These are phyloP conservation scores for Oryza brachyantha DNA, from an alignment of 176 grass and related monocot genomes.

Conservation along the genomic window DNA sequence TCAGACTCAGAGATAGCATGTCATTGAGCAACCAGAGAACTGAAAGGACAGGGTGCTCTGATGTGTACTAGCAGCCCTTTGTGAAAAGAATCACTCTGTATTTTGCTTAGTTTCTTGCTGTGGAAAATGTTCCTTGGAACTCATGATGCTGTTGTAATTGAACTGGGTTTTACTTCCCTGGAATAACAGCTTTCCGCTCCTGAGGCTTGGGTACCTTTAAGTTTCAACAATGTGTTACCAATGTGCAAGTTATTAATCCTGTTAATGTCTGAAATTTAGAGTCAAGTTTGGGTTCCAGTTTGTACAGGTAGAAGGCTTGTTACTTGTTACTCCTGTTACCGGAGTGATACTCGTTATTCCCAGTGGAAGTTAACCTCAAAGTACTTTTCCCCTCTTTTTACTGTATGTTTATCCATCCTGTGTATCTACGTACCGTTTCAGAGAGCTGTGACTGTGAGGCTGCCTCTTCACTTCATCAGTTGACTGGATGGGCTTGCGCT, in stretches of 20 bases:
- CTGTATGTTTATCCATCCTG: no score
- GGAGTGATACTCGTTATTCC: background rate
- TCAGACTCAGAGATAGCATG: background rate
- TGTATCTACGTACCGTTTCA: background rate
- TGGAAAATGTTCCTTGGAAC: background rate
- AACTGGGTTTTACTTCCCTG: conserved; percentile 20
- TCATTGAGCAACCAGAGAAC: background rate
- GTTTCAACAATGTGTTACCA: conserved; percentile 13
- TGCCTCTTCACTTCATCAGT: no score
- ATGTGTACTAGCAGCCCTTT: conserved; percentile 37
- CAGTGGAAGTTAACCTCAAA: background rate
- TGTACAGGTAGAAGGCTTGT: conserved; percentile 5
- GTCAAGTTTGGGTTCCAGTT: background rate
- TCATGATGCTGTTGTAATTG: conserved; percentile 28
- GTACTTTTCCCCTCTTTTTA: background rate
- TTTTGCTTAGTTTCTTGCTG: conserved; percentile 11
- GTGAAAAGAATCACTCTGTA: conserved; percentile 28
- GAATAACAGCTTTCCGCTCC: background rate
- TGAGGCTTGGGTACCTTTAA: background rate
- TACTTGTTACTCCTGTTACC: background rate
- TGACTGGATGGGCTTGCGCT: no score
- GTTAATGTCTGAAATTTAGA: conserved; percentile 10
- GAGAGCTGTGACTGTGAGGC: no score
- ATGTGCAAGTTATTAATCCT: conserved; percentile 29
- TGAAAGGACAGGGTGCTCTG: conserved; percentile 21